These are phyloP conservation scores for Prototheca wickerhamii DNA, from an alignment of 163 green algal species.

Conservation along the genomic window DNA sequence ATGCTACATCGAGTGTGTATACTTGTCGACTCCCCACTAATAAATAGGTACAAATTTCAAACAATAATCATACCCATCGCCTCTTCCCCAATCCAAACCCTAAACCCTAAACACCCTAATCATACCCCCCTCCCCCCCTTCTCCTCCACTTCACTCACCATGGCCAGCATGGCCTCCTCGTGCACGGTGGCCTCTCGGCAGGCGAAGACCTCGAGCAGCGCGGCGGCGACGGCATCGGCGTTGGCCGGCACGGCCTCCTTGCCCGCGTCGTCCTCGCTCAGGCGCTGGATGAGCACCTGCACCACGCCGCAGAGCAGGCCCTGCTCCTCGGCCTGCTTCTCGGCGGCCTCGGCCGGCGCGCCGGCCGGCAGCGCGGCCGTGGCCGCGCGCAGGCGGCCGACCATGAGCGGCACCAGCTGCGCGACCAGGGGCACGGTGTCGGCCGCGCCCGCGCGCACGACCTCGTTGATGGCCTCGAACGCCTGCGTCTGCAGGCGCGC, in stretches of 20 bases:
- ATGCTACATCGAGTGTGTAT: too few species aligned
- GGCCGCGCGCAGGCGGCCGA: conserved; percentile 63
- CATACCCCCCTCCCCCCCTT: background rate
- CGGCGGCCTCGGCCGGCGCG: conserved; percentile 16
- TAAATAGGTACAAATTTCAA: background rate
- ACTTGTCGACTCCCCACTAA: too few species aligned
- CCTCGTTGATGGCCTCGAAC: conserved; percentile 95
- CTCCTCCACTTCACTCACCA: conserved; percentile 19
- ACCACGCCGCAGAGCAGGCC: conserved; percentile 48
- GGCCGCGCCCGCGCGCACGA: conserved; percentile 62
- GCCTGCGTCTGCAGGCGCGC: conserved; percentile 66
- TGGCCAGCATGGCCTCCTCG: conserved; percentile 93
- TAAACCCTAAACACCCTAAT: too few species aligned
- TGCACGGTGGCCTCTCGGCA: conserved; percentile 60
- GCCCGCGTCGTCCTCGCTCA: conserved; percentile 55
- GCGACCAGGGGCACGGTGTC: conserved; percentile 73
- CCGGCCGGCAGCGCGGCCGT: conserved; percentile 17
- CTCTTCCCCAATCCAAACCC: too few species aligned
- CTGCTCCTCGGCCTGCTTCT: conserved; percentile 36
- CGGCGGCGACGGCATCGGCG: conserved; percentile 65
- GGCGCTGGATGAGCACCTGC: conserved; percentile 79
- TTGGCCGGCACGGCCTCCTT: conserved; percentile 59
- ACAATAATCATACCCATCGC: too few species aligned
- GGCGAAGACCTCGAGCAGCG: conserved; percentile 55
- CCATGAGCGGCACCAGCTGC: conserved; percentile 76